phyloP scores from a whole-genome alignment of 495 filamentous ascomycete genomes.

The Penicillium robsamsonii region DNA sequence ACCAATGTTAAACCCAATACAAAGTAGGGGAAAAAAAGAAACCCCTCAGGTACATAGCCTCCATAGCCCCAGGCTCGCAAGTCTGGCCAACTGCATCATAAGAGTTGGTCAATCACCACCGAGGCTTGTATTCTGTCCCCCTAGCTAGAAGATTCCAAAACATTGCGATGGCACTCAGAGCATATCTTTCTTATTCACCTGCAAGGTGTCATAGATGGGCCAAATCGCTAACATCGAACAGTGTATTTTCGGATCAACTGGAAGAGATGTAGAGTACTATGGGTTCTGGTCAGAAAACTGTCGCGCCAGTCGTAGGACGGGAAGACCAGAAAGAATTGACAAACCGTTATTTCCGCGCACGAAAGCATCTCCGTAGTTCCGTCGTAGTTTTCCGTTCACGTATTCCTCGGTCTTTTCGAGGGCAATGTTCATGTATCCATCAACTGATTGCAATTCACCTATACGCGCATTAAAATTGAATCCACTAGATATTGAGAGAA shows the following conservation, averaged over 20 bases:
- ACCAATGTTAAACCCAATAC: background rate
- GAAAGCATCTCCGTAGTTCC: slow-evolving; percentile 92
- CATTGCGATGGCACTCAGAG: background rate
- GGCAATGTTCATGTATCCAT: slow-evolving; percentile 99
- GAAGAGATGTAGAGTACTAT: slow-evolving; percentile 46
- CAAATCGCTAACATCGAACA: background rate
- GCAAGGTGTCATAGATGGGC: background rate
- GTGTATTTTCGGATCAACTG: slow-evolving; percentile 20
- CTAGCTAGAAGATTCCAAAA: background rate
- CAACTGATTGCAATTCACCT: slow-evolving; percentile 95
- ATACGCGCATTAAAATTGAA: slow-evolving; percentile 8
- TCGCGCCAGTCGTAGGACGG: background rate
- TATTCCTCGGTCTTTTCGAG: slow-evolving; percentile 92
- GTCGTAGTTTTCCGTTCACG: slow-evolving; percentile 74
- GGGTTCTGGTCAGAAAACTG: background rate
- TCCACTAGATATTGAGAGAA: background rate
- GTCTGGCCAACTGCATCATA: background rate
- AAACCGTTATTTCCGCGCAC: slow-evolving; percentile 94
- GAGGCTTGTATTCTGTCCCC: background rate
- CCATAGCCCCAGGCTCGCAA: background rate
- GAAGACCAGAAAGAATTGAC: slow-evolving; percentile 4
- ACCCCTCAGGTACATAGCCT: too few species aligned
- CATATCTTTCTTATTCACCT: background rate
- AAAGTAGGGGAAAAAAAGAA: background rate
- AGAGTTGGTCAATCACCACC: background rate